Conservation (phyloP, 2,329 filamentous ascomycete species). For the Ascochyta rabiei region DNA sequence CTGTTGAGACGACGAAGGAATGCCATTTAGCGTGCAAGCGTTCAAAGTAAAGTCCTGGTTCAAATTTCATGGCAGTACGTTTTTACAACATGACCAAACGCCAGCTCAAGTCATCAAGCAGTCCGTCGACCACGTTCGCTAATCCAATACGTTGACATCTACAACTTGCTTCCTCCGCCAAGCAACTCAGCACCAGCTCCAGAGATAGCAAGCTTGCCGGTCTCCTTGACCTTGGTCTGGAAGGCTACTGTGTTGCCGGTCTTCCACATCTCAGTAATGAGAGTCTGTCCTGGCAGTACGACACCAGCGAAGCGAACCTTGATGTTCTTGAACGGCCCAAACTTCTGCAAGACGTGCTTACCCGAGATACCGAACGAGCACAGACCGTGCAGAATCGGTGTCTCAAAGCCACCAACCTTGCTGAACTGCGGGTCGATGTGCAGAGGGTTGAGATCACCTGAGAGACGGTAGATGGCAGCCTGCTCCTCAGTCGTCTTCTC, state of each 20-base stretch:
- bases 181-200: slow-evolving; percentile 80
- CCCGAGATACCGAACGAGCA: slow-evolving; percentile 91
- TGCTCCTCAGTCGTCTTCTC: slow-evolving; percentile 88
- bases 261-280: slow-evolving; percentile 95
- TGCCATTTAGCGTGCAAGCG: no score
- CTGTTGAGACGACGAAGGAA: no score
- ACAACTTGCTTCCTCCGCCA: slow-evolving; percentile 52
- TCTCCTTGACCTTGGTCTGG: slow-evolving; percentile 90
- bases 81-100: slow-evolving; percentile 1
- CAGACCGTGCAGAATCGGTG: slow-evolving; percentile 93
- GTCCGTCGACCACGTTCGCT: background rate
- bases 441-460: slow-evolving; percentile 93
- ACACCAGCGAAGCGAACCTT: slow-evolving; percentile 91
- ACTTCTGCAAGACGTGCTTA: slow-evolving; percentile 87
- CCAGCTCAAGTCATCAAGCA: background rate
- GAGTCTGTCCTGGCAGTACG: slow-evolving; percentile 84
- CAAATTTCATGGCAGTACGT: background rate
- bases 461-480: slow-evolving; percentile 89
- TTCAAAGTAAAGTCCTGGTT: background rate
- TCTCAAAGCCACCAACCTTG: slow-evolving; percentile 93
- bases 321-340: slow-evolving; percentile 84
- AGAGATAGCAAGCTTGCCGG: slow-evolving; percentile 84
- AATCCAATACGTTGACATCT: slow-evolving; percentile 3
- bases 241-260: slow-evolving; percentile 80
- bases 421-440: slow-evolving; percentile 95